phyloP scores from a whole-genome alignment of 208 protist genomes.

The Strigomonas culicis region DNA sequence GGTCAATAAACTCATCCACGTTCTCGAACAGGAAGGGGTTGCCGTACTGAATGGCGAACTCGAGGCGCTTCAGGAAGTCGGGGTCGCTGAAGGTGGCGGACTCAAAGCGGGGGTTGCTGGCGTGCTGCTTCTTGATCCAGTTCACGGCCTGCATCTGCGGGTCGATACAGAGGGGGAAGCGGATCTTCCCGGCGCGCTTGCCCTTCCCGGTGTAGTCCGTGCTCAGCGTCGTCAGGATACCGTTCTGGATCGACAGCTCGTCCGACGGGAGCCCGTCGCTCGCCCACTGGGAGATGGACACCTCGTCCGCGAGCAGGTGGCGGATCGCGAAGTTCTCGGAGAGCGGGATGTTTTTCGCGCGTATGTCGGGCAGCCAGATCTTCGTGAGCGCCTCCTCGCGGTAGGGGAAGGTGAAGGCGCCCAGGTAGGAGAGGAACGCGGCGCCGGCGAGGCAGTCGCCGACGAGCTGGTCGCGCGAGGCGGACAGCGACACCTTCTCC shows the following conservation, averaged over 20 bases:
- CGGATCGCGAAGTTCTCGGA: conserved; percentile 89
- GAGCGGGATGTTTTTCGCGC: conserved; percentile 84
- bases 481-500: conserved; percentile 89
- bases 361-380: conserved; percentile 92
- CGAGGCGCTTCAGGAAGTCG: conserved; percentile 97
- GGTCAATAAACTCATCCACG: conserved; percentile 99
- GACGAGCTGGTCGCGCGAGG: conserved; percentile 86
- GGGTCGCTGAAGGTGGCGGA: conserved; percentile 95
- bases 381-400: conserved; percentile 91
- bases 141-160: conserved; percentile 98
- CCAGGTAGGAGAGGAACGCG: conserved; percentile 97
- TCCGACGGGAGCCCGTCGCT: conserved; percentile 97
- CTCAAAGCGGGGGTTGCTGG: conserved; percentile 89
- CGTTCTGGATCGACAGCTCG: conserved; percentile 98
- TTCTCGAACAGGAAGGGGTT: conserved; percentile 98
- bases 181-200: conserved; percentile 75
- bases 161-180: conserved; percentile 98
- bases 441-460: conserved; percentile 98
- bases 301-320: conserved; percentile 94
- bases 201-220: conserved; percentile 78
- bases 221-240: conserved; percentile 94
- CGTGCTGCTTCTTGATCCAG: conserved; percentile 98
- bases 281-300: conserved; percentile 96
- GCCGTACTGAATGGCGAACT: conserved; percentile 97
- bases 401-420: conserved; percentile 97